These are phyloP conservation scores for Trichoderma sp. DNA, from an alignment of 2,329 filamentous ascomycete species.

Conservation along the genomic window DNA sequence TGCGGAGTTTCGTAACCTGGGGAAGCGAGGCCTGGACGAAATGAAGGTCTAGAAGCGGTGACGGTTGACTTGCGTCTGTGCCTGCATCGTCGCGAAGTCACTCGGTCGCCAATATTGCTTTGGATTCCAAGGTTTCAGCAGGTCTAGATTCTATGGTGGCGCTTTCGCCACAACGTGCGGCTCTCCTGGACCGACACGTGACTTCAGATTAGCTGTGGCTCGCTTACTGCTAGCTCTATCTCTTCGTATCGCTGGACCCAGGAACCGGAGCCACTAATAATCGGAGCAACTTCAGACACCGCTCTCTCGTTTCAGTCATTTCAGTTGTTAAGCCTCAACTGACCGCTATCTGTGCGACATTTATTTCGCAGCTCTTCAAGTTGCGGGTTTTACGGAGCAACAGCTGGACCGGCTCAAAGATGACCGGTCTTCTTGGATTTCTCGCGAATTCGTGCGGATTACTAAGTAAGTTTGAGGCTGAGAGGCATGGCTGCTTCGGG, in stretches of 20 bases:
- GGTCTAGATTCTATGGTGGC: constrained; percentile 3
- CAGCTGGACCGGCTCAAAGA: background rate
- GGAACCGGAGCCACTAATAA: background rate
- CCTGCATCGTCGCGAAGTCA: background rate
- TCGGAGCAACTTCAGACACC: background rate
- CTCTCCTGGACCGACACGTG: constrained; percentile 10
- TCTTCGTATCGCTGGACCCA: background rate
- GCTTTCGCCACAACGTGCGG: constrained; percentile 13
- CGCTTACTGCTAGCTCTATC: background rate
- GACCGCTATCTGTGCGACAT: background rate
- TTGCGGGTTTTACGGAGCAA: background rate
- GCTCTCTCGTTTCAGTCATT: background rate
- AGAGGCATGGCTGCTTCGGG: background rate
- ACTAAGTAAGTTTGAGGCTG: background rate
- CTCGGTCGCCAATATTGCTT: constrained; percentile 1
- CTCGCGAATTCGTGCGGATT: background rate
- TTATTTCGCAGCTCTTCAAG: background rate
- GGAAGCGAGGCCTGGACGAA: constrained; percentile 2
- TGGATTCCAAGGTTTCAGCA: background rate
- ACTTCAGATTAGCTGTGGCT: background rate
- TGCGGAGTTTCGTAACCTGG: background rate
- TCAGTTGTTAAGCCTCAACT: background rate
- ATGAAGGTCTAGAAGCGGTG: constrained; percentile 9
- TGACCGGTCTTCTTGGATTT: background rate
- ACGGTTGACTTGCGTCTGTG: background rate